phyloP scores from a whole-genome alignment of 2,329 filamentous ascomycete genomes.

The Canariomyces notabilis region DNA sequence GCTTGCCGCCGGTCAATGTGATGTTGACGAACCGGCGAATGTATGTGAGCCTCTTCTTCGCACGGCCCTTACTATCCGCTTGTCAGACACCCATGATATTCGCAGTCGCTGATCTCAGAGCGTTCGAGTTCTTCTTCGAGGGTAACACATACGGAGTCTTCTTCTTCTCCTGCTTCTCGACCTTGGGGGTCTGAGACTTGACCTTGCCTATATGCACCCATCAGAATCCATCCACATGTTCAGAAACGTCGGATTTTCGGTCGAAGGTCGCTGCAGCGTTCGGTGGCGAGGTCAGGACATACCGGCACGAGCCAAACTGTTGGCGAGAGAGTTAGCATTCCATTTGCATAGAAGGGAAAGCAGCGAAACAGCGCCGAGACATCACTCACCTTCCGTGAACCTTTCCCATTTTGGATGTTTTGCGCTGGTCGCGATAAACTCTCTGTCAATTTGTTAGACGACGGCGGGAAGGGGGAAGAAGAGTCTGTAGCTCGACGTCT shows the following conservation, averaged over 20 bases:
- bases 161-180: conserved; percentile 29
- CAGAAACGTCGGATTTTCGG: conserved; percentile 1
- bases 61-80: conserved; percentile 68
- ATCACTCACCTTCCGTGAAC: conserved; percentile 26
- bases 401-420: conserved; percentile 27
- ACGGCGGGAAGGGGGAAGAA: conserved; percentile 13
- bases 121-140: too few relatives aligned
- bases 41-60: conserved; percentile 95
- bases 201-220: conserved; percentile 64
- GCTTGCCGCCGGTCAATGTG: conserved; percentile 92
- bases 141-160: conserved; percentile 26
- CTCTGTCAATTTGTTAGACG: conserved; percentile 15
- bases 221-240: conserved; percentile 13
- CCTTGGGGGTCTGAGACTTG: conserved; percentile 91
- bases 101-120: neutral
- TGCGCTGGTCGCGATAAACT: conserved; percentile 15
- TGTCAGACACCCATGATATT: conserved; percentile 13
- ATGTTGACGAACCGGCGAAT: conserved; percentile 98
- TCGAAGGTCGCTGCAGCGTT: conserved; percentile 6
- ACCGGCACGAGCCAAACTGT: conserved; percentile 29
- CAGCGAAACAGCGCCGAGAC: neutral
- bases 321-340: conserved; percentile 13
- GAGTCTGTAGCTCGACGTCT: conserved; percentile 13
- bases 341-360: neutral
- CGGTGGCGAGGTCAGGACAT: conserved; percentile 15